Percentiles rank a stretch among this genome's conserved stretches.
phyloP scores from a whole-genome alignment of 176 grass and related monocot genomes.

The Cenchrus purpureus region DNA sequence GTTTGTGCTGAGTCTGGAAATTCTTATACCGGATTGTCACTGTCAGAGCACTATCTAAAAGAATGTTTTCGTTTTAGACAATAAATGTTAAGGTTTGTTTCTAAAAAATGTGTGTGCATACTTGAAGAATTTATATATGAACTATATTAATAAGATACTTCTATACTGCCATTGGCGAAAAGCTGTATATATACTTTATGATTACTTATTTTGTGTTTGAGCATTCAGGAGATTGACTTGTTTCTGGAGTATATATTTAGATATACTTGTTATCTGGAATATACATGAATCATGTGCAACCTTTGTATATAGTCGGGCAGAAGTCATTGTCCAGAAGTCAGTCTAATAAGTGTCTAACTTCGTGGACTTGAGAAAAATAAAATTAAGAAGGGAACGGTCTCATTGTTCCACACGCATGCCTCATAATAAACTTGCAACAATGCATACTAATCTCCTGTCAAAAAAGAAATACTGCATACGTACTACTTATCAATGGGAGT shows the following conservation, averaged over 20 bases:
- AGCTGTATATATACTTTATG: neutral
- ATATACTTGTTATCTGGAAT: neutral
- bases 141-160: conserved; percentile 10
- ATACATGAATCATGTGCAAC: neutral
- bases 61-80: too few relatives aligned
- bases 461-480: too few relatives aligned
- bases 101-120: neutral
- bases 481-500: neutral
- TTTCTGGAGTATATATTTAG: neutral
- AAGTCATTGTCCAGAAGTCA: neutral
- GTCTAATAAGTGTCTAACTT: neutral
- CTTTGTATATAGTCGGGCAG: neutral
- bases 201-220: neutral
- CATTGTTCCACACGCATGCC: neutral
- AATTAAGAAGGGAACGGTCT: neutral
- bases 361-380: neutral
- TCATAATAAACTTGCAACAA: neutral
- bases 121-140: neutral
- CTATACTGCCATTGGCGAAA: neutral
- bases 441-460: neutral
- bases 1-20: neutral
- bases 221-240: neutral
- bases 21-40: conserved; percentile 21
- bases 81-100: neutral
- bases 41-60: neutral